Base-by-base conservation (phyloP, 192 early-diverging fungal species). In the Rhizophagus sp. region DNA sequence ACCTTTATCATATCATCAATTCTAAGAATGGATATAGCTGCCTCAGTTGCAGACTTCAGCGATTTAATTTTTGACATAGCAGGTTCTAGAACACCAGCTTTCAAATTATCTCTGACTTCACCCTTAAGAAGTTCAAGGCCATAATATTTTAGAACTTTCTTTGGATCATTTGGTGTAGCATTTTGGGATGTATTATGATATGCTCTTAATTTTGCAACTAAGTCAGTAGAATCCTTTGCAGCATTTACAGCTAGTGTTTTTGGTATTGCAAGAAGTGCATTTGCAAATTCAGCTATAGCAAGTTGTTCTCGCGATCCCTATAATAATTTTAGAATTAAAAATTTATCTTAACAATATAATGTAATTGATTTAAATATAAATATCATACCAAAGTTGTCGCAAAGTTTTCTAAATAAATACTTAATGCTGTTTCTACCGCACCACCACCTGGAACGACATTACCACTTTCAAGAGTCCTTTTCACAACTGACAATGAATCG, bases 241-340 rank as follows among this genome's bases (percentile, higher is more conserved):
- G 98, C 98, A 84, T 99, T 99, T 36, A 98, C 95, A 64, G 98
- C 95, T 19, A 99, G 88, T 30, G 96, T 97, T 90, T 99, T 99
- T 77, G 98, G 98, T 82, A 99, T 98, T 15, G 95, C 91, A 62
- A 99, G 88, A 75, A 99, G 86, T 8, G 97, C 93, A 79, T 94
- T 95, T 67, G 98, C 98, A 84, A 95, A 99, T 84, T 99, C 98
- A 22, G 94, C 94, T 90, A 99, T 98, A 8, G 98, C 97, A 49
- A 98, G 89, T 85, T 99, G 98, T 83, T 99, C 98, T 74, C 98
- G 95, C 50, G 98, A 97, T 52, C 93, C 92, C 93, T 94, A 81
- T 19, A 73, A 47, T 17, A n/a, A 34, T 2, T 57, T 68, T 41
- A 17, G 19, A 62, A 62, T 44, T 73, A 63, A 81, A 2, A 22